Base-by-base conservation (phyloP, 2,329 filamentous ascomycete species). In the Aspergillus phoenicis region DNA sequence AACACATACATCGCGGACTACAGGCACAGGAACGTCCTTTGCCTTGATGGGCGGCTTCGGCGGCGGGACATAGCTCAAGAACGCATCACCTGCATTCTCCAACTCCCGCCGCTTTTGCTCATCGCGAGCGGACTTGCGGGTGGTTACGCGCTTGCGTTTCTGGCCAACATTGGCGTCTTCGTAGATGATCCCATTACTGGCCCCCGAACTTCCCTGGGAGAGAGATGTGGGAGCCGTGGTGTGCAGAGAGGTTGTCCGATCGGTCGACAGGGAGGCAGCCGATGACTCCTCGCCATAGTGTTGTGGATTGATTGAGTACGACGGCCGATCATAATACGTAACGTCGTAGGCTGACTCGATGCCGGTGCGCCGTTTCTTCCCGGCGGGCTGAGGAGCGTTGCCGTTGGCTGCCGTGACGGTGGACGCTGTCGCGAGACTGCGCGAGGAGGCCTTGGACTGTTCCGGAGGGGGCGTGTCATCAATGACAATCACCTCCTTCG, bases 211-310 rank as follows among this genome's bases (percentile, higher is more conserved):
- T 28, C 81, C 81, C 67, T 85, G 83, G 6, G 91, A 93, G 5
- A 93, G 80, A 13, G 94, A 98, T 0, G 95, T 97, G 5, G 93
- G 89, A 47, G 94, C 94, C 0, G 93, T 97, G 3, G 92, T 95
- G 71, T 94, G 88, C 60, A 93, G 82, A 15, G 91, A 95, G 33
- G 90, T 90, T 13, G 91, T 96, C 64, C 91, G 87, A 76, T 94
- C 92, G 66, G 89, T 95, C 4, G 92, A 96, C 58, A 88, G 83
- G 11, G 91, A 92, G 48, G 90, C 89, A 54, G 85, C 87, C 57
- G 86, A 88, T 13, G 85, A 85, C 13, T 87, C 86, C 49, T 85
- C 83, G 64, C 88, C 85, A 69, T 89, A 87, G 63, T 87, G 85
- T 54, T 90, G 88, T 28, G 89, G 89, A 71, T 90, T 87, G 60